Base-by-base conservation (phyloP, 352 stramenopile species). In the Phytophthora brassicae region DNA sequence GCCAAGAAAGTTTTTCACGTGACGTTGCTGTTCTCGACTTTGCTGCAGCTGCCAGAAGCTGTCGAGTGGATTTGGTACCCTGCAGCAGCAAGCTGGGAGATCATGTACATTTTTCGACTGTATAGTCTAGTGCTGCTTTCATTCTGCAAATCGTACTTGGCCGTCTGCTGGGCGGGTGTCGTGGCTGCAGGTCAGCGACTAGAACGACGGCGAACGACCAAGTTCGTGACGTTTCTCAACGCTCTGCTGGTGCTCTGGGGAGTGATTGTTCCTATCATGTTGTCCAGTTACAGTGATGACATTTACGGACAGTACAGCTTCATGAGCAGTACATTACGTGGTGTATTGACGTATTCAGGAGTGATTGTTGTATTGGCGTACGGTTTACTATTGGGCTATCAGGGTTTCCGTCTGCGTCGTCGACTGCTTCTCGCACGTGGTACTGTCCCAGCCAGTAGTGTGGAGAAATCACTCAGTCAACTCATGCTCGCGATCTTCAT, bases 71-170 rank as follows among this genome's bases (percentile, higher is more conserved):
- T 94, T 20, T 70, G 84, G 35, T 81, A 65, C 53, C 84, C 86
- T 6, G 72, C 75, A n/a, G 74, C 63, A 44, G 67, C 88, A 61
- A 70, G 45, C 41, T 95, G 86, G 86, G 61, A 89, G 47, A 57
- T 61, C 59, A 81, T 74, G 54, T 92, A 91, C 64, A 39, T 89
- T 23, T 70, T 86, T 56, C 77, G 76, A 14, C 64, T 91, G 38
- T 91, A 88, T 63, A 68, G 74, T 22, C 60, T 91, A 56, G 60
- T 93, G 55, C 67, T 92, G 19, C 79, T 92, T 58, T 87, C 71
- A 47, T 77, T 86, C 24, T 90, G 83, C 74, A 92, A 94, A 62
- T 90, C 81, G 20, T 90, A 92, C 58, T 68, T 95, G 51, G 84
- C 83, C 23, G 72, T 95, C 38, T 84, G 71, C 49, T 95, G 86